Conservation (phyloP, 192 early-diverging fungal species). For the Entomortierella parvispora region DNA sequence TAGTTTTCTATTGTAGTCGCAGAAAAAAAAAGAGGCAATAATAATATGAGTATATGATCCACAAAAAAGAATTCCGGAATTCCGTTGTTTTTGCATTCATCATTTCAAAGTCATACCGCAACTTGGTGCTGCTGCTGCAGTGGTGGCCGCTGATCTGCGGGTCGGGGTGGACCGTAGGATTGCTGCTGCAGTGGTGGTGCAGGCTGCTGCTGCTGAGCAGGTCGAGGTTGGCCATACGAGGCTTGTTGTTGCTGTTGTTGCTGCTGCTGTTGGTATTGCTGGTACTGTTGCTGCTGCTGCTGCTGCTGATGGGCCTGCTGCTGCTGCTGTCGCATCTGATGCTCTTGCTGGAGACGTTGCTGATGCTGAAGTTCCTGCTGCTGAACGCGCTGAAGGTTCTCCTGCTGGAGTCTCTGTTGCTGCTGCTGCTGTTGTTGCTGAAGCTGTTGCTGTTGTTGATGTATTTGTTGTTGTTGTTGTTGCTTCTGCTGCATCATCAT, state of each 20-base stretch:
- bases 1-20: conserved; percentile 26
- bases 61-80: not conserved
- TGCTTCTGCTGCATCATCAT: conserved; percentile 35
- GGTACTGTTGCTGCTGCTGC: conserved; percentile 48
- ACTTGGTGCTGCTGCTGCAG: too few relatives aligned
- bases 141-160: too few relatives aligned
- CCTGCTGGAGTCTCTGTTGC: conserved; percentile 45
- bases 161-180: too few relatives aligned
- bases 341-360: conserved; percentile 37
- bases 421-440: conserved; percentile 31
- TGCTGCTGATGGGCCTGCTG: conserved; percentile 16
- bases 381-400: conserved; percentile 56
- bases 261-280: conserved; percentile 42
- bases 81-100: not conserved
- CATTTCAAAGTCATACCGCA: conserved; percentile 18
- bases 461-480: conserved; percentile 38
- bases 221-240: conserved; percentile 27
- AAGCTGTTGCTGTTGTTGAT: conserved; percentile 27
- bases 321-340: conserved; percentile 24
- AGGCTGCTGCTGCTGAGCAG: not conserved
- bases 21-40: conserved; percentile 12
- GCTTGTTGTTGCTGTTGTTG: conserved; percentile 19
- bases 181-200: too few relatives aligned
- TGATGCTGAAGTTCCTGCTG: conserved; percentile 54
- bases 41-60: too few relatives aligned